Percentiles rank a stretch among this genome's conserved stretches.
Conservation (phyloP, 2,329 filamentous ascomycete species). For the Fusarium sp. region DNA sequence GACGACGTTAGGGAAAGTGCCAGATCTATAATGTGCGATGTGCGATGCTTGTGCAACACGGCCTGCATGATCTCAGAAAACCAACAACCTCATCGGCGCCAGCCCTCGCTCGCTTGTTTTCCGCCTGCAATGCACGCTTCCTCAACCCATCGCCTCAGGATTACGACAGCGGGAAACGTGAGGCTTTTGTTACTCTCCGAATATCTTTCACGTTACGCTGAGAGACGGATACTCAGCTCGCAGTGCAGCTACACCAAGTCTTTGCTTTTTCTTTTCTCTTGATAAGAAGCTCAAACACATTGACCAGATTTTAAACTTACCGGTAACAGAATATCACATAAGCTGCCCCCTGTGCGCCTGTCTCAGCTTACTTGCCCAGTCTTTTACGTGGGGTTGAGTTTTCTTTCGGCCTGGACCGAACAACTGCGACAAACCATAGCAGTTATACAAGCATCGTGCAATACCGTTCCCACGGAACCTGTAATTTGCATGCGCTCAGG, state of each 20-base stretch:
- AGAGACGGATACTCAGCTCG: neutral
- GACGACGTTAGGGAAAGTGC: constrained; percentile 37
- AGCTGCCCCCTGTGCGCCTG: neutral
- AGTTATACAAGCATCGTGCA: constrained; percentile 22
- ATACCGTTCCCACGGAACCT: constrained; percentile 24
- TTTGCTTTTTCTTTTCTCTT: neutral
- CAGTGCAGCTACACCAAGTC: neutral
- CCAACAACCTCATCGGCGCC: constrained; percentile 40
- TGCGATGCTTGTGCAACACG: constrained; percentile 40
- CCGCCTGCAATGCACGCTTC: constrained; percentile 29
- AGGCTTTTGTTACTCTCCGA: constrained; percentile 9
- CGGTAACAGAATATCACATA: constrained; percentile 2
- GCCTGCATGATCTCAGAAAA: constrained; percentile 47
- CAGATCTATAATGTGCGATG: constrained; percentile 44
- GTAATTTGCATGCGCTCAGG: neutral
- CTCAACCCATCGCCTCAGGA: constrained; percentile 14
- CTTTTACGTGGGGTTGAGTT: constrained; percentile 16
- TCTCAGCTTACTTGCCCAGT: constrained; percentile 22
- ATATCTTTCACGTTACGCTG: constrained; percentile 11
- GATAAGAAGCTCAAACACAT: constrained; percentile 7
- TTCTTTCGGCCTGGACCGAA: constrained; percentile 33
- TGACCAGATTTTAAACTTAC: neutral
- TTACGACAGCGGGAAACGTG: neutral
- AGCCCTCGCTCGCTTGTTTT: constrained; percentile 45
- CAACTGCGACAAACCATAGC: constrained; percentile 24